phyloP scores from a whole-genome alignment of 208 protist species.

The Leishmania braziliensis region DNA sequence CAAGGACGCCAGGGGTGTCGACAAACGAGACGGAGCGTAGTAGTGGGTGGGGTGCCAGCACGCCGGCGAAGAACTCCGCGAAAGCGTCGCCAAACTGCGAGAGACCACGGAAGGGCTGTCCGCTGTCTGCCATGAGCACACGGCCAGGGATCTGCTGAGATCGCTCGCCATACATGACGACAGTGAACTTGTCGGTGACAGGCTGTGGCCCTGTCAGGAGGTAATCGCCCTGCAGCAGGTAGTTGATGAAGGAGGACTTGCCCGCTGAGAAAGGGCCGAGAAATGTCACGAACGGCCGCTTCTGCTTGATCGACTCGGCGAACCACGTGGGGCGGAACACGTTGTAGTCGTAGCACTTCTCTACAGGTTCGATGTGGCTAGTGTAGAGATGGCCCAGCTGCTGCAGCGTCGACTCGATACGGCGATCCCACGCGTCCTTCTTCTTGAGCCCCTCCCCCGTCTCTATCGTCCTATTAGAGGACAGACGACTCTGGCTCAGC shows the following conservation, averaged over 20 bases:
- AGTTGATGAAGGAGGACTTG: constrained; percentile 96
- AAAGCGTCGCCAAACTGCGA: constrained; percentile 88
- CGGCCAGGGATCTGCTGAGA: constrained; percentile 85
- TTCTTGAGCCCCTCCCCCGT: constrained; percentile 9
- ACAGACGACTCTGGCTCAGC: not conserved
- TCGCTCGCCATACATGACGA: constrained; percentile 92
- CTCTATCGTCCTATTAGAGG: not conserved
- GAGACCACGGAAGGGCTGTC: constrained; percentile 91
- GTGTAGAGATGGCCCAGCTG: constrained; percentile 63
- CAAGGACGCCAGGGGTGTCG: constrained; percentile 97
- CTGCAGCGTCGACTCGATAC: constrained; percentile 54
- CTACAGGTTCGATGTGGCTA: constrained; percentile 64
- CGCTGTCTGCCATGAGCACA: constrained; percentile 81
- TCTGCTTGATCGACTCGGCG: constrained; percentile 70
- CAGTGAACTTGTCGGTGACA: constrained; percentile 94
- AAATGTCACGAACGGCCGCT: constrained; percentile 83
- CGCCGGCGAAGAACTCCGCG: constrained; percentile 84
- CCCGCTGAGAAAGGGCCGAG: constrained; percentile 90
- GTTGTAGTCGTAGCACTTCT: constrained; percentile 72
- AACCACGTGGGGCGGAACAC: constrained; percentile 69
- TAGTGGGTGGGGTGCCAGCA: constrained; percentile 80
- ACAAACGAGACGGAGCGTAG: constrained; percentile 94
- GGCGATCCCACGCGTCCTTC: constrained; percentile 68
- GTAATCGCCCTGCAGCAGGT: constrained; percentile 83
- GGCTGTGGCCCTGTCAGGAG: constrained; percentile 95